phyloP scores from a whole-genome alignment of 2,329 filamentous ascomycete genomes.

The Remersonia thermophila region DNA sequence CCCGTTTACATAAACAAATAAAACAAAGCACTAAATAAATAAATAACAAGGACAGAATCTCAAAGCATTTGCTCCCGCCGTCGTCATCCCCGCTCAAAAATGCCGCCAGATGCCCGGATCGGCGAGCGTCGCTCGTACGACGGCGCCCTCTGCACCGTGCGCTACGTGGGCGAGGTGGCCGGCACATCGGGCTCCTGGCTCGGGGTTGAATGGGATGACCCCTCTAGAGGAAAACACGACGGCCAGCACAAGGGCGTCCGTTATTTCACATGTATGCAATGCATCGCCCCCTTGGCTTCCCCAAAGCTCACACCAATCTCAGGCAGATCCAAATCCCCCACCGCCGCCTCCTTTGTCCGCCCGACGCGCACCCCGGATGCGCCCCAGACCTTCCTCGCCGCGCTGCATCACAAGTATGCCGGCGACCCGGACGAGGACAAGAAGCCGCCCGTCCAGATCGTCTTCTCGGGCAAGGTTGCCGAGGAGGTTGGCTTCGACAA shows the following conservation, averaged over 20 bases:
- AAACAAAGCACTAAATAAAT: too few relatives aligned
- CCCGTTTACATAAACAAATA: too few relatives aligned
- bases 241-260: constrained; percentile 66
- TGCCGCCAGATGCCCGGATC: constrained; percentile 27
- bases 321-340: constrained; percentile 52
- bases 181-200: constrained; percentile 74
- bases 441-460: constrained; percentile 39
- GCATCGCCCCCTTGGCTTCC: too few relatives aligned
- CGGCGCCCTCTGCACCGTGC: constrained; percentile 67
- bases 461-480: constrained; percentile 68
- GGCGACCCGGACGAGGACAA: constrained; percentile 33
- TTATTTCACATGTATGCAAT: constrained; percentile 75
- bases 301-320: background rate
- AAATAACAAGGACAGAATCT: too few relatives aligned
- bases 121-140: constrained; percentile 74
- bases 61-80: too few relatives aligned
- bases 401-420: constrained; percentile 74
- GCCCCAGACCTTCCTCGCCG: constrained; percentile 63
- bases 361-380: constrained; percentile 58
- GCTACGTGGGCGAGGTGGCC: constrained; percentile 65
- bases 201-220: constrained; percentile 94
- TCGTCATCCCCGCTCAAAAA: too few relatives aligned
- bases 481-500: constrained; percentile 96
- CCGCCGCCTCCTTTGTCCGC: constrained; percentile 76
- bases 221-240: constrained; percentile 75